A percentile compares a stretch with the other conserved stretches of the same genome.
Conservation (phyloP, 306 rosid genomes). For the Fragaria ananassa region DNA sequence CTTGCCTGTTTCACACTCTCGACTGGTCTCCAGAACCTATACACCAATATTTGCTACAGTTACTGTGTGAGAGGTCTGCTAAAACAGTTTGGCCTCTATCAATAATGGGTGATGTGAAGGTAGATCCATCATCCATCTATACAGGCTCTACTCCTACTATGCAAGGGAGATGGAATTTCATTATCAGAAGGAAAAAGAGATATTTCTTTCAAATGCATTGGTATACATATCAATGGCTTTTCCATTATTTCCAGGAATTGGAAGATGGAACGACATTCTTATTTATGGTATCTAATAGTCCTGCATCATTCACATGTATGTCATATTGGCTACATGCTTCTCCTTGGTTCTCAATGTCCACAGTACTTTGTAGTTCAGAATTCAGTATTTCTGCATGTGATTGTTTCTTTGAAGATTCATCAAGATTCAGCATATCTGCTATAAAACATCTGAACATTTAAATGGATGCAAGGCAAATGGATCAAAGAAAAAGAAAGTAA, state of each 20-base stretch:
- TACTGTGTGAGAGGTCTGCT: slow-evolving; percentile 36
- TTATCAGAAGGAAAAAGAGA: slow-evolving; percentile 34
- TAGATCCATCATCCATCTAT: slow-evolving; percentile 42
- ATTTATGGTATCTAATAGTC: slow-evolving; percentile 29
- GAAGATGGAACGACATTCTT: slow-evolving; percentile 15
- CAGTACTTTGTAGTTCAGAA: too few relatives aligned
- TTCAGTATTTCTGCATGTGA: too few relatives aligned
- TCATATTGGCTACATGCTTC: not conserved
- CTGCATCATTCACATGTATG: slow-evolving; percentile 40
- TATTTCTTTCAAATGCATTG: slow-evolving; percentile 29
- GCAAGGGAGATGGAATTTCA: slow-evolving; percentile 40
- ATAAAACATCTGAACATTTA: too few relatives aligned
- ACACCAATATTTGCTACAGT: slow-evolving; percentile 56
- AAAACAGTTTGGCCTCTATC: slow-evolving; percentile 40
- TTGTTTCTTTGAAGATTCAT: too few relatives aligned
- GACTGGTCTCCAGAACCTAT: slow-evolving; percentile 40
- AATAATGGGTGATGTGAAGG: not conserved
- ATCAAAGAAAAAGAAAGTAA: too few relatives aligned
- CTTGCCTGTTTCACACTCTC: slow-evolving; percentile 45
- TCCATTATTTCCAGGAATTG: not conserved
- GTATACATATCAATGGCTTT: slow-evolving; percentile 28
- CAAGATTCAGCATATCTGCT: too few relatives aligned
- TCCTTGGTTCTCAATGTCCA: too few relatives aligned
- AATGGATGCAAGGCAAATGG: too few relatives aligned
- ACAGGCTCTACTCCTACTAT: slow-evolving; percentile 34